Evolutionary conservation across 257 asterid genomes (phyloP), one percentile per base, ranked within the genome.

Genomic region (Thymus mandschuricus): DNA sequence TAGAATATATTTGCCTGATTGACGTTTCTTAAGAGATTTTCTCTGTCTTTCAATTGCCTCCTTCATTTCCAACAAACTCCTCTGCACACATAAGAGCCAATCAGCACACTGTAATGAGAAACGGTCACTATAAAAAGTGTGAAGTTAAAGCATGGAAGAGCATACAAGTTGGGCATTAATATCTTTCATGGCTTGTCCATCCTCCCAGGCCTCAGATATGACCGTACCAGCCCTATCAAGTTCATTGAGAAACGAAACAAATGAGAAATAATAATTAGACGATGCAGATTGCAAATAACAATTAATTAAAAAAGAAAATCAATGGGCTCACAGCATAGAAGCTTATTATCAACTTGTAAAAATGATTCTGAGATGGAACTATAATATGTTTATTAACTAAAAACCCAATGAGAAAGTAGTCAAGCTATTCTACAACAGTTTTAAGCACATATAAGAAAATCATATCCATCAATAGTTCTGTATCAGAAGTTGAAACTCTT

Each of bases 141-240:
- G 28, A 38, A 48, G 75, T 21, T 65, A 71, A 55, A 71, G 60
- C 40, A 55, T 40, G 64, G 52, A 79, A 61, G 69, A 79, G 73
- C 96, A 72, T 88, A 95, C 99, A 72, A 95, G 98, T 68, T 92
- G 98, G 76, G 86, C 80, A 84, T 92, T 95, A 78, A 95, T 90
- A 84, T 95, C 99, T 83, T 95, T 92, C 71, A 95, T 76, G 50
- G 86, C 88, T 79, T 89, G 97, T 57, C 98, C 98, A 74, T 95
- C 99, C 88, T 95, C 99, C 99, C 99, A 95, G 13, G 98, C 89
- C 88, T 95, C 99, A 69, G 99, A 89, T 79, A 95, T 86, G 69
- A 95, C 77, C 2, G 97, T 92, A 67, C 98, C 99, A 80, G 97
- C 92, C 82, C 99, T 95, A 87, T 73, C 76, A 81, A 80, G 75